Evolutionary conservation across 768 basidiomycete genomes (phyloP).

Genomic region (Lentinus tigrinus): DNA sequence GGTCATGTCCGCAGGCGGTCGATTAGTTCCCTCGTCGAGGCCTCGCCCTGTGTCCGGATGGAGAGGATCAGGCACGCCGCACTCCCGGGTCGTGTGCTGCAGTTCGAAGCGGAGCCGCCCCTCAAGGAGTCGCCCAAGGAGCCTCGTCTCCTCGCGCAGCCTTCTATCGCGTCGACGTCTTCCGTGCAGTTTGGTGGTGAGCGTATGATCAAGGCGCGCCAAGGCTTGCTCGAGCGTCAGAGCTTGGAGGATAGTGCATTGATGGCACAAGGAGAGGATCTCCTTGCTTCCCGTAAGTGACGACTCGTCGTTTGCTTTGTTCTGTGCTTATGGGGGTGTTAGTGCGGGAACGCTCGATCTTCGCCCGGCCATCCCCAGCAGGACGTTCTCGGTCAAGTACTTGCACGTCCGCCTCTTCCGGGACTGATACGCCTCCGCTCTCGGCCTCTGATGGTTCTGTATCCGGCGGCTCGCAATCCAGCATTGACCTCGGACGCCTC

Average conservation of each 20-base stretch:
- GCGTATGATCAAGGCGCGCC: conserved; percentile 63
- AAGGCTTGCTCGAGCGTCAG: conserved; percentile 60
- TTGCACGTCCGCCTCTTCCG: conserved; percentile 60
- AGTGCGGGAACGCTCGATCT: conserved; percentile 50
- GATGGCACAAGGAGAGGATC: conserved; percentile 66
- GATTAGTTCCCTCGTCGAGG: conserved; percentile 62
- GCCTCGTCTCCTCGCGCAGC: conserved; percentile 54
- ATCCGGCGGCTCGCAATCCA: conserved; percentile 74
- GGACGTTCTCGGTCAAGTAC: conserved; percentile 66
- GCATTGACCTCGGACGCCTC: conserved; percentile 69
- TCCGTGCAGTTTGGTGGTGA: conserved; percentile 67
- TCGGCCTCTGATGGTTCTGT: conserved; percentile 64
- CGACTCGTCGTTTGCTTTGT: not conserved
- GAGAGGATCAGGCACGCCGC: conserved; percentile 60
- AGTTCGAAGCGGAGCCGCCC: conserved; percentile 28
- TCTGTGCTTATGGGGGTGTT: conserved; percentile 14
- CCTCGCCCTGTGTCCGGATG: conserved; percentile 65
- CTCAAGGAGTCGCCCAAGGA: conserved; percentile 44
- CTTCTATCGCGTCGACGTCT: conserved; percentile 64
- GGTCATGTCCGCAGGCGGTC: conserved; percentile 72
- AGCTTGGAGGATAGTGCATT: conserved; percentile 68
- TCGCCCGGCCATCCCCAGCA: conserved; percentile 54
- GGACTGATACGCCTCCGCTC: conserved; percentile 68
- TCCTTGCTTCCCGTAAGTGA: conserved; percentile 49
- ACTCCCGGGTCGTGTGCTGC: conserved; percentile 32